Evolutionary conservation across 495 filamentous ascomycete genomes (phyloP).

Genomic region (Umbilicaria muhlenbergii): DNA sequence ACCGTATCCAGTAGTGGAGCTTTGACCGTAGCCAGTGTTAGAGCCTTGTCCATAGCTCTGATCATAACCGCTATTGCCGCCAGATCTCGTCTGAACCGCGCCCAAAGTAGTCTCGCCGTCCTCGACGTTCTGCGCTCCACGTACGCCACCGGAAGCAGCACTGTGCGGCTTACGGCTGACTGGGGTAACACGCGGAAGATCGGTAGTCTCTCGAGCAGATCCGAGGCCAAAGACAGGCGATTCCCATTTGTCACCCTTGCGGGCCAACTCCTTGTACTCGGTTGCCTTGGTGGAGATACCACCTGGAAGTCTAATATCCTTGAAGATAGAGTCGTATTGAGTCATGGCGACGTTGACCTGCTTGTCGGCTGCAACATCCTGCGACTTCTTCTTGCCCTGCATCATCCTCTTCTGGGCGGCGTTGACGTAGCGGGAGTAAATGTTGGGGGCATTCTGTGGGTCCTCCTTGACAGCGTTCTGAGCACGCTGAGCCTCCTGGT

Average conservation of each 20-base stretch:
- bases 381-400: conserved; percentile 55
- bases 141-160: conserved; percentile 22
- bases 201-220: conserved; percentile 49
- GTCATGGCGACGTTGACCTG: conserved; percentile 73
- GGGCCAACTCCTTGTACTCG: conserved; percentile 77
- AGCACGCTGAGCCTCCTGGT: conserved; percentile 66
- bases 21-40: conserved; percentile 5
- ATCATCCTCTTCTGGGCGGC: conserved; percentile 61
- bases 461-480: conserved; percentile 48
- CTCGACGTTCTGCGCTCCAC: conserved; percentile 21
- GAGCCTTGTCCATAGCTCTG: not conserved
- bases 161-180: conserved; percentile 53
- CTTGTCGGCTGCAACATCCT: conserved; percentile 47
- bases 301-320: conserved; percentile 70
- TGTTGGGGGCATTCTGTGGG: conserved; percentile 64
- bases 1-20: conserved; percentile 5
- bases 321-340: conserved; percentile 80
- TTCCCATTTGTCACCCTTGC: conserved; percentile 86
- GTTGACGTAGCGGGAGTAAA: conserved; percentile 69
- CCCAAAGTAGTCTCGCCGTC: conserved; percentile 12
- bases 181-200: conserved; percentile 47
- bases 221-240: conserved; percentile 88
- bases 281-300: conserved; percentile 90
- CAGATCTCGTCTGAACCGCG: conserved; percentile 5
- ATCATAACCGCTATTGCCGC: not conserved